These are phyloP conservation scores for Talaromyces piceae DNA, from an alignment of 2,329 filamentous ascomycete genomes.

Conservation along the genomic window DNA sequence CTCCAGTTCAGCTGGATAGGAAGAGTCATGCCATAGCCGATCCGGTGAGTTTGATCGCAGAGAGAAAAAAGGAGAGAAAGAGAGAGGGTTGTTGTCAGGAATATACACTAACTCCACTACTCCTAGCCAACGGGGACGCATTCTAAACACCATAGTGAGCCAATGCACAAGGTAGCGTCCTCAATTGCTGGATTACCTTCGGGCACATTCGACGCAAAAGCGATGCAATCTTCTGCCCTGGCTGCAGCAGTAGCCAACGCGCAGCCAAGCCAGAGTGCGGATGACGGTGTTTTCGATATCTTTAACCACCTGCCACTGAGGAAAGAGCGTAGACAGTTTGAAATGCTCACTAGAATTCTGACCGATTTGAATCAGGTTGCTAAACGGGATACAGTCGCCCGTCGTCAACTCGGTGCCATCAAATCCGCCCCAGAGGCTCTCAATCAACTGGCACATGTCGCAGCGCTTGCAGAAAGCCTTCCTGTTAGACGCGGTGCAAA, in stretches of 20 bases:
- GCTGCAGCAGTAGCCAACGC: conserved; percentile 1
- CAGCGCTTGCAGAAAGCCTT: neutral
- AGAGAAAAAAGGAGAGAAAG: neutral
- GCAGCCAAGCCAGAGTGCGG: neutral
- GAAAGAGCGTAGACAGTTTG: neutral
- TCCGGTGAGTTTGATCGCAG: conserved; percentile 1
- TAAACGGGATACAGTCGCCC: neutral
- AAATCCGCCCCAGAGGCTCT: conserved; percentile 6
- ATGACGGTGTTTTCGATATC: neutral
- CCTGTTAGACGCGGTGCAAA: conserved; percentile 6
- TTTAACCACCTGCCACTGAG: conserved; percentile 1
- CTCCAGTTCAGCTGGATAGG: conserved; percentile 4
- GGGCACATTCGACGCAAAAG: conserved; percentile 1
- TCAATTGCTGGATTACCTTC: neutral
- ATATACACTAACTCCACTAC: neutral
- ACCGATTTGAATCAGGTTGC: neutral
- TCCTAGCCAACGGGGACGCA: neutral
- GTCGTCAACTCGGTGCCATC: conserved; percentile 4
- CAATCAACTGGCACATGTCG: neutral
- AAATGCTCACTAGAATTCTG: neutral
- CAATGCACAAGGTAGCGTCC: conserved; percentile 4
- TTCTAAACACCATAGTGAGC: conserved; percentile 7
- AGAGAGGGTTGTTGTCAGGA: neutral
- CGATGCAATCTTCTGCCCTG: conserved; percentile 5
- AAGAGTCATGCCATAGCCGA: neutral